Conservation (phyloP, 306 rosid species). For the Lathyrus aphaca region DNA sequence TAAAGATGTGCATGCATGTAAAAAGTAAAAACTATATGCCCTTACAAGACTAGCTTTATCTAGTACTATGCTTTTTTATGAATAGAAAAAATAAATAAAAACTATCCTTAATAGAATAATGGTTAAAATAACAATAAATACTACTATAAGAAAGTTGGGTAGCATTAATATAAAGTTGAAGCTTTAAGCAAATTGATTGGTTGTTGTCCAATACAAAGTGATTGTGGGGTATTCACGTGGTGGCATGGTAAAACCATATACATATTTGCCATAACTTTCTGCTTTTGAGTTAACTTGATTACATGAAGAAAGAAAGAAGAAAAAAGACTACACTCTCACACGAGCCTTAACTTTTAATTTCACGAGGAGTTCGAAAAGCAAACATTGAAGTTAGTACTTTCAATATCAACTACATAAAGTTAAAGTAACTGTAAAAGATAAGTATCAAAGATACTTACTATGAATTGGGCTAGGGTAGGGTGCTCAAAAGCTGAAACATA, state of each 20-base stretch:
- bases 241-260: slow-evolving; percentile 49
- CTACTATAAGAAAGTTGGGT: slow-evolving; percentile 22
- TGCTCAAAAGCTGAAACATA: slow-evolving; percentile 5
- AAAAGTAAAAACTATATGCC: background rate
- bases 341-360: slow-evolving; percentile 41
- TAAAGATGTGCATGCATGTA: background rate
- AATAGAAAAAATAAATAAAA: background rate
- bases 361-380: slow-evolving; percentile 52
- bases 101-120: background rate
- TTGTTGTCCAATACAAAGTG: slow-evolving; percentile 21
- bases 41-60: background rate
- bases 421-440: slow-evolving; percentile 22
- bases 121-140: background rate
- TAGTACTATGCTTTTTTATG: background rate
- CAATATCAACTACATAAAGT: slow-evolving; percentile 37
- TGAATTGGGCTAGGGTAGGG: background rate
- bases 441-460: background rate
- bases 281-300: slow-evolving; percentile 39
- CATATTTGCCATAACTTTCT: slow-evolving; percentile 25
- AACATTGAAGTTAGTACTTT: slow-evolving; percentile 32
- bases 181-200: slow-evolving; percentile 16
- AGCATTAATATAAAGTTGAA: slow-evolving; percentile 27
- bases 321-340: slow-evolving; percentile 27
- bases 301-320: slow-evolving; percentile 39
- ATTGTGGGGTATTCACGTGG: slow-evolving; percentile 57